Evolutionary conservation across 2,329 filamentous ascomycete species (phyloP).

Genomic region (Calonectria fujianensis): DNA sequence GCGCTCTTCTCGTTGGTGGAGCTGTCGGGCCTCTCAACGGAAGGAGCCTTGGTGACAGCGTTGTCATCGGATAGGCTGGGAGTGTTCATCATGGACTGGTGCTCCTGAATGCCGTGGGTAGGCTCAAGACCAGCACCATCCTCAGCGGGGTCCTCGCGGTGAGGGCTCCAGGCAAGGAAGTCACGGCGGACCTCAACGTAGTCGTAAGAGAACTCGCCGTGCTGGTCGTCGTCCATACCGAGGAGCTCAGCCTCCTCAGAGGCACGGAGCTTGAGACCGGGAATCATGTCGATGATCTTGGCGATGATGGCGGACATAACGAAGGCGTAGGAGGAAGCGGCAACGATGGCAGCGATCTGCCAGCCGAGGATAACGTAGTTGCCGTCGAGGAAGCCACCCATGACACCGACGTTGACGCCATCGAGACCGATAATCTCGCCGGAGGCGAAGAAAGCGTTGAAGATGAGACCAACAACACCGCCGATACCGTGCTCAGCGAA

Average conservation of each 20-base stretch:
- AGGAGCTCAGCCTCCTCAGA: constrained; percentile 89
- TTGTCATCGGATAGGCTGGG: constrained; percentile 55
- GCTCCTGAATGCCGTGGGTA: constrained; percentile 83
- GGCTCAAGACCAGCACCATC: constrained; percentile 76
- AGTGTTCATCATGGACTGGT: constrained; percentile 66
- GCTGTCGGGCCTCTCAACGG: constrained; percentile 46
- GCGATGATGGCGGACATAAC: constrained; percentile 84
- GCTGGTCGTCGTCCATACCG: constrained; percentile 93
- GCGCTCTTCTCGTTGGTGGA: constrained; percentile 43
- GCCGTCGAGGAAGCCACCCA: constrained; percentile 84
- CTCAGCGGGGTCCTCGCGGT: constrained; percentile 78
- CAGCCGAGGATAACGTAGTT: constrained; percentile 85
- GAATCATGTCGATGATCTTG: constrained; percentile 83
- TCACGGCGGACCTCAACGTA: constrained; percentile 92
- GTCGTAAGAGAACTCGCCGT: constrained; percentile 92
- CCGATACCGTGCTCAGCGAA: constrained; percentile 83
- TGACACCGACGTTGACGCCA: constrained; percentile 81
- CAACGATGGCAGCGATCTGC: constrained; percentile 85
- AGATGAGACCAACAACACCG: constrained; percentile 81
- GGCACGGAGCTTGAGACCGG: constrained; percentile 86
- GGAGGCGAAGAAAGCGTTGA: constrained; percentile 83
- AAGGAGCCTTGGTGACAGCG: constrained; percentile 50
- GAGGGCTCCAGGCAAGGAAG: constrained; percentile 91
- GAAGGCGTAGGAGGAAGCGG: constrained; percentile 81
- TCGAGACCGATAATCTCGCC: constrained; percentile 84